A percentile compares a stretch with the other conserved stretches of the same genome.
phyloP scores from a whole-genome alignment of 768 basidiomycete species.

The Kwoniella sp. region DNA sequence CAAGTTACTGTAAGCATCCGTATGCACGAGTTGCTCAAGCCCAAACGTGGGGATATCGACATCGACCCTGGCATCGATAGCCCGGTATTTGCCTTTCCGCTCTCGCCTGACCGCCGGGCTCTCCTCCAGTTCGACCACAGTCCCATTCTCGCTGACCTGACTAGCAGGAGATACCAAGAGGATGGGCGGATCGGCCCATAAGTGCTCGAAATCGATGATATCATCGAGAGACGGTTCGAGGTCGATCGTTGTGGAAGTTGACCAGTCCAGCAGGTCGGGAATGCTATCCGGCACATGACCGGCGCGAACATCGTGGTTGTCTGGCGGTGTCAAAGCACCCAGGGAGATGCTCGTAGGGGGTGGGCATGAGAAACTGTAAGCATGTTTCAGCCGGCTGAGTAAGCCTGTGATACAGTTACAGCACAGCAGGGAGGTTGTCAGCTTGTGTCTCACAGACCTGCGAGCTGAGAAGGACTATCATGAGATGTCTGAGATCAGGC shows the following conservation, averaged over 20 bases:
- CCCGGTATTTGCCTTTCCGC: slow-evolving; percentile 26
- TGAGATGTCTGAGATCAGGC: no score
- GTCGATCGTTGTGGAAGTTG: slow-evolving; percentile 4
- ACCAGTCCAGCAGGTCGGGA: neutral
- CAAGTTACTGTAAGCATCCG: no score
- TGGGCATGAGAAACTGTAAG: slow-evolving; percentile 9
- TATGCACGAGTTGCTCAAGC: no score
- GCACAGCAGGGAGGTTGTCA: neutral
- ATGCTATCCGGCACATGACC: no score
- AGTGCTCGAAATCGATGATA: slow-evolving; percentile 27
- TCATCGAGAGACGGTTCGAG: slow-evolving; percentile 32
- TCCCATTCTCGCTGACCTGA: slow-evolving; percentile 6
- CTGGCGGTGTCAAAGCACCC: neutral
- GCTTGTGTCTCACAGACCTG: neutral
- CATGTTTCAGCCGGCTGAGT: neutral
- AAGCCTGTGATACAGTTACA: slow-evolving; percentile 13
- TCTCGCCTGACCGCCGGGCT: neutral
- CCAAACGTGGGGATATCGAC: neutral
- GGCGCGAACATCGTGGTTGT: no score
- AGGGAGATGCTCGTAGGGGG: slow-evolving; percentile 11
- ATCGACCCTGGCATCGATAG: neutral
- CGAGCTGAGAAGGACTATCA: no score
- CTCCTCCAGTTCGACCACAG: neutral
- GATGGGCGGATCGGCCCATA: slow-evolving; percentile 12
- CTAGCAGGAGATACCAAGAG: neutral